Evolutionary conservation across 306 rosid species (phyloP).

Genomic region (Corylus americana): DNA sequence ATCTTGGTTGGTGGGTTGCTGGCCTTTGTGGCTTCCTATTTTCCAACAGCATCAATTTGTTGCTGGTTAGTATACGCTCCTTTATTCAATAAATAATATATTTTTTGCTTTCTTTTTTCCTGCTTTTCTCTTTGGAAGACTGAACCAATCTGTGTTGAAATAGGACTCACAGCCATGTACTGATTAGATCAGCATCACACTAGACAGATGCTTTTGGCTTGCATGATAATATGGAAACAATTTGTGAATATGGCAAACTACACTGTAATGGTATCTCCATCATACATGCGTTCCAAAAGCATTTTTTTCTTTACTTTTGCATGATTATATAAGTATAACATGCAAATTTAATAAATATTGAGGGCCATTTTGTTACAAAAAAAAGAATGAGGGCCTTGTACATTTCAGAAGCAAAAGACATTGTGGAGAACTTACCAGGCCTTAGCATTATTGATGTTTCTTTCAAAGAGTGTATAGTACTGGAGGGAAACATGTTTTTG

Average conservation of each 20-base stretch:
- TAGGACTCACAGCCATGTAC: neutral
- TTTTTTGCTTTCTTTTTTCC: neutral
- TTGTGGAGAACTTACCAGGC: neutral
- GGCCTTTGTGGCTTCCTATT: constrained; percentile 46
- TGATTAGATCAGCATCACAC: neutral
- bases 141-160: neutral
- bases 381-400: neutral
- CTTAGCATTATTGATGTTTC: neutral
- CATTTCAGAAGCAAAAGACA: neutral
- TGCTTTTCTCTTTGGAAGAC: neutral
- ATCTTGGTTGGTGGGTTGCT: constrained; percentile 40
- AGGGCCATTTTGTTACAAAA: neutral
- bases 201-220: neutral
- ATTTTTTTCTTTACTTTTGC: neutral
- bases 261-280: neutral
- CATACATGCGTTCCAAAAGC: neutral
- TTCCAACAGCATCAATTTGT: constrained; percentile 92
- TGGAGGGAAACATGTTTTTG: constrained; percentile 14
- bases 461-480: constrained; percentile 13
- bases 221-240: neutral
- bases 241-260: neutral
- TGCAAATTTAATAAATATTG: neutral
- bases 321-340: neutral
- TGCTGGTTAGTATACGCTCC: constrained; percentile 71
- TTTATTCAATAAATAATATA: constrained; percentile 1